Evolutionary conservation across 257 asterid genomes (phyloP).

Genomic region (Nicotiana attenuata): DNA sequence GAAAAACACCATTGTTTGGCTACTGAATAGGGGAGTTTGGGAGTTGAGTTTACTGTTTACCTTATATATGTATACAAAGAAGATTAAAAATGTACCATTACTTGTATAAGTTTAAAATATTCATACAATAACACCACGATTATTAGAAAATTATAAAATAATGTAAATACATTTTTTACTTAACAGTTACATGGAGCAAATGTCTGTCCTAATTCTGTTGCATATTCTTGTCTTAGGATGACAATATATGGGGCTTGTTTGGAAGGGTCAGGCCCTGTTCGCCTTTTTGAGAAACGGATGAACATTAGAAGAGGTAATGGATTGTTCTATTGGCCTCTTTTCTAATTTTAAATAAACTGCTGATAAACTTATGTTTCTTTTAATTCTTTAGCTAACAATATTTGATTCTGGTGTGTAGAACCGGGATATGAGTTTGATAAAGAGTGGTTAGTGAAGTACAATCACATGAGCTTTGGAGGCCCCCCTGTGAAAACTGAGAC

Average conservation of each 20-base stretch:
- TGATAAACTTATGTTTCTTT: not conserved
- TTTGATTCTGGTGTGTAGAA: constrained; percentile 28
- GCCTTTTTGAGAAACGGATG: constrained; percentile 70
- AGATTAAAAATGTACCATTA: no score
- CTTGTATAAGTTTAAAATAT: no score
- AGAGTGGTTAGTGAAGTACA: constrained; percentile 46
- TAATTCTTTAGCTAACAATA: not conserved
- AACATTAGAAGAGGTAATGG: constrained; percentile 59
- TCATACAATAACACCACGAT: no score
- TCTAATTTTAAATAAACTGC: not conserved
- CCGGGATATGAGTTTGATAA: constrained; percentile 57
- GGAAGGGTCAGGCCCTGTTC: constrained; percentile 91
- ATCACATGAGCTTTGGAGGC: constrained; percentile 95
- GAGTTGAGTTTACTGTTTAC: no score
- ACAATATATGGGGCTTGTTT: constrained; percentile 79
- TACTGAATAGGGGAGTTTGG: no score
- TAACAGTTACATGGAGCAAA: not conserved
- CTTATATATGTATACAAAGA: no score
- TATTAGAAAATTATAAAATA: no score
- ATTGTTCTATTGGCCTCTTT: not conserved
- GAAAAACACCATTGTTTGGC: no score
- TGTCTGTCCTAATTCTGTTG: not conserved
- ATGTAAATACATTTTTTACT: not conserved
- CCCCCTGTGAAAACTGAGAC: constrained; percentile 70
- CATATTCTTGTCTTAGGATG: constrained; percentile 32